Evolutionary conservation across 2,329 filamentous ascomycete genomes (phyloP), one percentile per base, ranked within the genome.

Genomic region (Xylaria multiplex): DNA sequence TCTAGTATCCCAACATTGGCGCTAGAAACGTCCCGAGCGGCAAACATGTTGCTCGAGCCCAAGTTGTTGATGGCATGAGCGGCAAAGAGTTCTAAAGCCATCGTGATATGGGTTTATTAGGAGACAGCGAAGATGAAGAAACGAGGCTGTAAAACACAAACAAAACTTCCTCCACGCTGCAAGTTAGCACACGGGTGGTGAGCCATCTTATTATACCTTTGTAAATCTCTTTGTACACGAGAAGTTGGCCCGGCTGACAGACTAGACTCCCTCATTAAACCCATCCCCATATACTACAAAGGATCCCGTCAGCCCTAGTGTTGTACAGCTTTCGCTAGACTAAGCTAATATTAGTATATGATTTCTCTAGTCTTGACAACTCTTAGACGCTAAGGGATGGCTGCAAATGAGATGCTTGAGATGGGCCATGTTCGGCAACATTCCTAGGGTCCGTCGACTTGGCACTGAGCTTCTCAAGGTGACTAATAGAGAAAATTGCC

Each of bases 71-170:
- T n/a, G 42, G 62, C 65, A 55, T 65, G 62, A 16, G 48, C 64
- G 63, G 66, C 66, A 19, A 48, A 22, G 27, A 60, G 30, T 35
- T 65, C 42, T 27, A 66, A 37, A 55, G 66, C 40, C 66, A 68
- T 68, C 50, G 30, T 43, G 22, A 35, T 24, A 37, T 24, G 37
- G 35, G 42, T 45, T 30, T 22, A 32, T 19, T 30, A 3, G 1
- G 19, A 43, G 22, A 40, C 14, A 3, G 14, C 45, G 22, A 27
- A 35, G 45, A 35, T 14, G 46, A 5, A 27, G 5, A 43, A 11
- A 40, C 42, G 16, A 43, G n/a, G 14, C 14, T 2, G 24, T 30
- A 45, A 42, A 62, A 35, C 19, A 13, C 35, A 37, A 27, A 16
- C 53, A 2, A 35, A 30, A n/a, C 55, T 52, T 49, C 16, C 4